phyloP scores from a whole-genome alignment of 225 moss, liverwort and hornwort species.

The Bryoerythrophyllum caledonicum region DNA sequence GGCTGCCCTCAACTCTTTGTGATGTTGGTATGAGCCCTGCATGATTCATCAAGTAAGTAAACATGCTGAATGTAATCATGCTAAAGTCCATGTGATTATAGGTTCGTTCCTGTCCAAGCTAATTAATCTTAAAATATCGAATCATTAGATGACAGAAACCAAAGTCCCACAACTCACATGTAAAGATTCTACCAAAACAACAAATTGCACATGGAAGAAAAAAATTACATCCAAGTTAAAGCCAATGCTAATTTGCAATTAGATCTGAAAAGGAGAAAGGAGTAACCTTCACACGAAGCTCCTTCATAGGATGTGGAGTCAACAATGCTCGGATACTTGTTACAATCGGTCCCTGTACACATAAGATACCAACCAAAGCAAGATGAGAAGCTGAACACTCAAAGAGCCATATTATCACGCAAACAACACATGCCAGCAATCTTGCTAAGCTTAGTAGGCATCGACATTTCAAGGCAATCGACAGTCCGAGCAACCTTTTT shows the following conservation, averaged over 20 bases:
- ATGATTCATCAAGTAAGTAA: constrained; percentile 25
- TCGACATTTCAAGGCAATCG: not conserved
- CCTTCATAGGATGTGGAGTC: constrained; percentile 99
- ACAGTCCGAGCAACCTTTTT: constrained; percentile 8
- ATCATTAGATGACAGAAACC: not conserved
- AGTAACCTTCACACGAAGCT: constrained; percentile 94
- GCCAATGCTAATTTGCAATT: constrained; percentile 6
- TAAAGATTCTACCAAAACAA: not conserved
- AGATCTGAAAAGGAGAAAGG: constrained; percentile 11
- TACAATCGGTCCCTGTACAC: constrained; percentile 83
- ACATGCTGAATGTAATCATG: not conserved
- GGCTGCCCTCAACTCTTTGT: constrained; percentile 97
- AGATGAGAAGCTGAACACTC: constrained; percentile 18
- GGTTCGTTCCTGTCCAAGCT: not conserved
- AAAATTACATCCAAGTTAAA: constrained; percentile 4
- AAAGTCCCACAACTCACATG: constrained; percentile 4
- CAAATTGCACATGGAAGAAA: not conserved
- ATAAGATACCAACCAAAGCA: constrained; percentile 14
- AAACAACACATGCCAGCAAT: not conserved
- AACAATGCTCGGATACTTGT: constrained; percentile 84
- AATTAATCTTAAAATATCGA: constrained; percentile 7
- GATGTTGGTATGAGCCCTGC: constrained; percentile 97
- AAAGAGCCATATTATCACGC: constrained; percentile 7
- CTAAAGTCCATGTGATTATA: not conserved
- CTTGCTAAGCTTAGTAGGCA: not conserved